phyloP scores from a whole-genome alignment of 1,284 basidiomycete genomes.

The Irpex sp. region DNA sequence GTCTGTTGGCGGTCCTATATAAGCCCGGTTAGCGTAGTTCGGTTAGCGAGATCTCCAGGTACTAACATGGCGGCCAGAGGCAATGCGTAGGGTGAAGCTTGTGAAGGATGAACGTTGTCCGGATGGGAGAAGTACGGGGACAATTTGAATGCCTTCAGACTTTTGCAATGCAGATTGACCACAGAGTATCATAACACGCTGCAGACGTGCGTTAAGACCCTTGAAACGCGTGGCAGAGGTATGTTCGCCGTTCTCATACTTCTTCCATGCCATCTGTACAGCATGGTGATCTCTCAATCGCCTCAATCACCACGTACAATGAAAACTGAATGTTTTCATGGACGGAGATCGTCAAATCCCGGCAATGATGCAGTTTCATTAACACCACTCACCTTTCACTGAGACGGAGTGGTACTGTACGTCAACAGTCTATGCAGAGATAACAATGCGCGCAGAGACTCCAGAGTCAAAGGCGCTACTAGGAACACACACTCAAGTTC shows the following conservation, averaged over 20 bases:
- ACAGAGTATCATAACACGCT: not conserved
- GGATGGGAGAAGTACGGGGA: no score
- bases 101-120: not conserved
- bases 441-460: no score
- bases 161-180: no score
- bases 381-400: not conserved
- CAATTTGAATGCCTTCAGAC: no score
- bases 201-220: not conserved
- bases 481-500: no score
- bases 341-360: not conserved
- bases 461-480: no score
- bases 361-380: not conserved
- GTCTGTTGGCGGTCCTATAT: not conserved
- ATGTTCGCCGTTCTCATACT: not conserved
- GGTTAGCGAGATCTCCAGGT: not conserved
- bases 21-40: not conserved
- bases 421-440: no score
- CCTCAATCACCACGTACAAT: not conserved
- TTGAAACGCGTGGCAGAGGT: constrained; percentile 5
- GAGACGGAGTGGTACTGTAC: not conserved
- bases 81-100: not conserved
- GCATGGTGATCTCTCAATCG: not conserved
- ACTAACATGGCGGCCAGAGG: not conserved
- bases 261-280: not conserved
- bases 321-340: not conserved